Conservation (phyloP, 2,329 filamentous ascomycete species). For the Neonectria ditissima region DNA sequence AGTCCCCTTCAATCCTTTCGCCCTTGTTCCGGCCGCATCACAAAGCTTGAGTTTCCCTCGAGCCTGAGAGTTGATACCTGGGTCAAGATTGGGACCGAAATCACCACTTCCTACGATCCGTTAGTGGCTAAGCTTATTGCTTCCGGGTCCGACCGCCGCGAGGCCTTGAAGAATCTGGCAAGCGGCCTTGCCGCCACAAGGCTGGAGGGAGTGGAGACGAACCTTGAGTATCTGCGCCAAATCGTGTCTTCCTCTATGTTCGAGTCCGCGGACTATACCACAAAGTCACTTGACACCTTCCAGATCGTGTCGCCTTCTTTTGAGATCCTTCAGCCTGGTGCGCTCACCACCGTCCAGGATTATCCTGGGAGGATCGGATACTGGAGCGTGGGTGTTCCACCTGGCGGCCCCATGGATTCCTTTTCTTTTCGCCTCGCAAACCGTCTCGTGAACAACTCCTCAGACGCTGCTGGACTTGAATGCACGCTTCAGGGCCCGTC, state of each 20-base stretch:
- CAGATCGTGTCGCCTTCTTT: slow-evolving; percentile 44
- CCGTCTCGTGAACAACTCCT: slow-evolving; percentile 48
- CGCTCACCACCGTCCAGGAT: slow-evolving; percentile 55
- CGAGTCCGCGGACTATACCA: slow-evolving; percentile 46
- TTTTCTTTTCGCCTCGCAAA: slow-evolving; percentile 52
- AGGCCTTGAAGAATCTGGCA: slow-evolving; percentile 72
- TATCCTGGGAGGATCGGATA: slow-evolving; percentile 53
- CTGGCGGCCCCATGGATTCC: slow-evolving; percentile 56
- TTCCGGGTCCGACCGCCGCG: slow-evolving; percentile 67
- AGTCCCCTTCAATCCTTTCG: slow-evolving; percentile 69
- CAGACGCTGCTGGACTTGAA: slow-evolving; percentile 49
- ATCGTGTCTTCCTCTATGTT: slow-evolving; percentile 47
- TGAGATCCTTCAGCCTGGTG: slow-evolving; percentile 52
- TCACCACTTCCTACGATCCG: slow-evolving; percentile 81
- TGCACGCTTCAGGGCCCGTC: slow-evolving; percentile 50
- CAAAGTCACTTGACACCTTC: slow-evolving; percentile 51
- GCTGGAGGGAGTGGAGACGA: slow-evolving; percentile 50
- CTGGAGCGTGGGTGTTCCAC: slow-evolving; percentile 55
- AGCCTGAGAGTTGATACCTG: slow-evolving; percentile 72
- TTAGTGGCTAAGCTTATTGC: slow-evolving; percentile 83
- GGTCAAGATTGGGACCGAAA: slow-evolving; percentile 75
- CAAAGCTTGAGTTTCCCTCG: slow-evolving; percentile 66
- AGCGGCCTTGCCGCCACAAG: slow-evolving; percentile 66
- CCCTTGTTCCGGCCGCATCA: slow-evolving; percentile 69
- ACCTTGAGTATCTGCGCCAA: slow-evolving; percentile 49